phyloP scores from a whole-genome alignment of 2,329 filamentous ascomycete genomes.

The Nectriaceae sp. region DNA sequence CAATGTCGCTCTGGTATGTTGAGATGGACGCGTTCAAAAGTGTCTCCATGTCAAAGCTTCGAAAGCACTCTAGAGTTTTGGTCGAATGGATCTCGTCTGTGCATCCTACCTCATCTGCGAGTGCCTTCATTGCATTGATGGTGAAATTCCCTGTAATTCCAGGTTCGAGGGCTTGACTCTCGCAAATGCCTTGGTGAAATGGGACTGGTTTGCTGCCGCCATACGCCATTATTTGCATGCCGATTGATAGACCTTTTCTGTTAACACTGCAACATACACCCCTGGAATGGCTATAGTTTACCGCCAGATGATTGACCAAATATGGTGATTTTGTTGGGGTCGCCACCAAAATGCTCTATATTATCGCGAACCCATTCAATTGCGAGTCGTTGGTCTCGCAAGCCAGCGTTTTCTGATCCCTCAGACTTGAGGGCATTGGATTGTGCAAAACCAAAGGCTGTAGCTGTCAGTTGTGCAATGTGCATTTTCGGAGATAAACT shows the following conservation, averaged over 20 bases:
- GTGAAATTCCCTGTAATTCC: slow-evolving; percentile 52
- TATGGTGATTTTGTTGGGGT: slow-evolving; percentile 43
- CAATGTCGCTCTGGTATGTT: slow-evolving; percentile 42
- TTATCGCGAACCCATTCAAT: slow-evolving; percentile 45
- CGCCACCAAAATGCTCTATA: slow-evolving; percentile 53
- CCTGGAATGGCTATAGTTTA: neutral
- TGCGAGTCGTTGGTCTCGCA: slow-evolving; percentile 53
- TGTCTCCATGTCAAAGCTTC: slow-evolving; percentile 41
- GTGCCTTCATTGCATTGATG: slow-evolving; percentile 44
- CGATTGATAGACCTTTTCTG: slow-evolving; percentile 39
- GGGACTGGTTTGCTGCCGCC: slow-evolving; percentile 44
- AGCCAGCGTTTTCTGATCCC: slow-evolving; percentile 45
- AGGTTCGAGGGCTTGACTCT: slow-evolving; percentile 52
- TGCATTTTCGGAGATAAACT: neutral
- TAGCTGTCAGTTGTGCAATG: neutral
- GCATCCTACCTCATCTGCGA: slow-evolving; percentile 47
- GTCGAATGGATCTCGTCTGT: slow-evolving; percentile 39
- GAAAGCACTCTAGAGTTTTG: slow-evolving; percentile 49
- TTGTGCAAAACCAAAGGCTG: slow-evolving; percentile 32
- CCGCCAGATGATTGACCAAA: slow-evolving; percentile 35
- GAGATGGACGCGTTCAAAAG: slow-evolving; percentile 46
- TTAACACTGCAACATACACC: neutral
- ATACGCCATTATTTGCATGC: slow-evolving; percentile 51
- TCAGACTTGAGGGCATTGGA: slow-evolving; percentile 20
- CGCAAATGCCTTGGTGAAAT: slow-evolving; percentile 48